A percentile compares a stretch with the other conserved stretches of the same genome.
These are phyloP conservation scores for Saccharomycopsis microspora DNA, from an alignment of 805 yeast genomes.

Conservation along the genomic window DNA sequence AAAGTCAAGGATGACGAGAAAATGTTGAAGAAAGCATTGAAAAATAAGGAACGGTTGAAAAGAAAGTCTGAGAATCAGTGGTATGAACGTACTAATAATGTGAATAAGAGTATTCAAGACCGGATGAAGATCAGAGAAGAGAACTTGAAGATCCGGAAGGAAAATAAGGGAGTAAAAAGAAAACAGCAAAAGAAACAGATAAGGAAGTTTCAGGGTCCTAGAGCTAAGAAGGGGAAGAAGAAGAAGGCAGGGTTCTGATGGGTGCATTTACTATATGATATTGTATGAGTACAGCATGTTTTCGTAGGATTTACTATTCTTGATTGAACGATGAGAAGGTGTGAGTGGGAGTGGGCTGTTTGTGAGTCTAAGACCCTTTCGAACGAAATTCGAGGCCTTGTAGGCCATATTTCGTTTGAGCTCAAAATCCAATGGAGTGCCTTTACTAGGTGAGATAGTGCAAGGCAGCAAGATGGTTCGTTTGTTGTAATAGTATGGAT, in stretches of 20 bases:
- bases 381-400: no score
- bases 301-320: no score
- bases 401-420: no score
- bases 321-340: no score
- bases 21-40: conserved; percentile 74
- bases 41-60: conserved; percentile 73
- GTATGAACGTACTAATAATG: conserved; percentile 79
- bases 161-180: conserved; percentile 71
- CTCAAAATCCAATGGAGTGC: no score
- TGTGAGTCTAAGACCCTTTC: no score
- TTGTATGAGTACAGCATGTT: no score
- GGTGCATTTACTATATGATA: no score
- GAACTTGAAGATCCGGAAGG: conserved; percentile 75
- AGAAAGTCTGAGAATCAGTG: conserved; percentile 84
- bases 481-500: no score
- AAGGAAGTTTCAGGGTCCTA: conserved; percentile 34
- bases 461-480: no score
- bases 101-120: conserved; percentile 60
- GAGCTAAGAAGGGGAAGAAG: conserved; percentile 14
- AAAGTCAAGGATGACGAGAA: conserved; percentile 87
- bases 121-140: conserved; percentile 86
- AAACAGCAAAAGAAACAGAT: conserved; percentile 61
- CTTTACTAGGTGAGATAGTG: no score
- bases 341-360: no score
- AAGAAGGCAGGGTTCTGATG: conserved; percentile 13